Percentiles rank a stretch among this genome's conserved stretches.
These are phyloP conservation scores for Globisporangium recalcitrans DNA, from an alignment of 352 stramenopile species.

Conservation along the genomic window DNA sequence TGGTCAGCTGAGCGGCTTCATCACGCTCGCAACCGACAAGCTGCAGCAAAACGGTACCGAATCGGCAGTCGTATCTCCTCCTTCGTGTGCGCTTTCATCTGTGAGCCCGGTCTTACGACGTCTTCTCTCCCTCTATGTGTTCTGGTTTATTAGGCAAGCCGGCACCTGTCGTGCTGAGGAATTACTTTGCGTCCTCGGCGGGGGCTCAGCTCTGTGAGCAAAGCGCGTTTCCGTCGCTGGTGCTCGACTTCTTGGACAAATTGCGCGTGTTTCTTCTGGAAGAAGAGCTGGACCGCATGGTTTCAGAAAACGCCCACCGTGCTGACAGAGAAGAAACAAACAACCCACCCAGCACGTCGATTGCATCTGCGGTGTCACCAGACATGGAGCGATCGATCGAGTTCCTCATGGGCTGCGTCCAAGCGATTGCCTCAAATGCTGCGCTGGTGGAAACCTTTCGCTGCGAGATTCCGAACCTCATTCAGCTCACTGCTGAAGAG, in stretches of 20 bases:
- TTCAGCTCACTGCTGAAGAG: constrained; percentile 57
- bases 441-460: constrained; percentile 57
- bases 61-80: background rate
- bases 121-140: background rate
- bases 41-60: constrained; percentile 40
- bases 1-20: constrained; percentile 33
- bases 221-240: constrained; percentile 59
- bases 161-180: constrained; percentile 31
- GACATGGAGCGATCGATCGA: constrained; percentile 35
- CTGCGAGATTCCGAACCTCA: constrained; percentile 65
- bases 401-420: constrained; percentile 59
- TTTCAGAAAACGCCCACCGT: background rate
- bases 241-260: constrained; percentile 60
- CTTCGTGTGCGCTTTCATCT: background rate
- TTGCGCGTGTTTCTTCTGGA: constrained; percentile 42
- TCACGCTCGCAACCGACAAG: constrained; percentile 36
- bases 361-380: background rate
- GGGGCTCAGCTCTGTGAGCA: constrained; percentile 58
- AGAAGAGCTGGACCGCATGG: constrained; percentile 35
- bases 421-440: constrained; percentile 45
- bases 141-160: constrained; percentile 25
- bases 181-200: constrained; percentile 43
- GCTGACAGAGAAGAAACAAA: background rate
- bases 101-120: background rate
- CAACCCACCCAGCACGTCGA: too few relatives aligned